Conservation (phyloP, 2,329 filamentous ascomycete species). For the Microsporum audouinii region DNA sequence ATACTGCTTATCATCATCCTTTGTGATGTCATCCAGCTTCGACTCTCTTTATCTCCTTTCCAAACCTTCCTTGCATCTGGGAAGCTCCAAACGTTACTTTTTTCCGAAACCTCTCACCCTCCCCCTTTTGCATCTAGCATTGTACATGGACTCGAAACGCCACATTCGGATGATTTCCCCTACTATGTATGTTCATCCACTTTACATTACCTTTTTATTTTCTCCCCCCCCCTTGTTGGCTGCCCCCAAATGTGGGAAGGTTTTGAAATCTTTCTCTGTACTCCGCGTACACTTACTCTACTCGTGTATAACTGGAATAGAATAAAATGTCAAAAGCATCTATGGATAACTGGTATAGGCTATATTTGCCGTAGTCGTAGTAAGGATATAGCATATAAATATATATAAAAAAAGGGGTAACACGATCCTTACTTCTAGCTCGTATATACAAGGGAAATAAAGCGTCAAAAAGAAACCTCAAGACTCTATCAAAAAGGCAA, state of each 20-base stretch:
- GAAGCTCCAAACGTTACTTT: not conserved
- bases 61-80: not conserved
- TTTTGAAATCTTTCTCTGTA: not conserved
- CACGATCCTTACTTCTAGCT: not conserved
- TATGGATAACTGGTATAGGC: not conserved
- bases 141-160: not conserved
- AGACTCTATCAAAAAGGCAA: not conserved
- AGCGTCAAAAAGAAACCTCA: not conserved
- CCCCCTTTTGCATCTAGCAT: not conserved
- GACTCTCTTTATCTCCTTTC: not conserved
- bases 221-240: not conserved
- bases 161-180: not conserved
- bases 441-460: not conserved
- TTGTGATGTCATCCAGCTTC: not conserved
- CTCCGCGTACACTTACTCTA: not conserved
- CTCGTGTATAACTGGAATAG: constrained; percentile 4
- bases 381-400: no score
- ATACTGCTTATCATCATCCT: not conserved
- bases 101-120: not conserved
- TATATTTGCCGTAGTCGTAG: no score
- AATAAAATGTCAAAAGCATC: not conserved
- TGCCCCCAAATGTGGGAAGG: not conserved
- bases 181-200: not conserved
- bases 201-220: not conserved
- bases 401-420: not conserved